Evolutionary conservation across 140 eudicot species (phyloP).

Genomic region (Cichorium intybus): DNA sequence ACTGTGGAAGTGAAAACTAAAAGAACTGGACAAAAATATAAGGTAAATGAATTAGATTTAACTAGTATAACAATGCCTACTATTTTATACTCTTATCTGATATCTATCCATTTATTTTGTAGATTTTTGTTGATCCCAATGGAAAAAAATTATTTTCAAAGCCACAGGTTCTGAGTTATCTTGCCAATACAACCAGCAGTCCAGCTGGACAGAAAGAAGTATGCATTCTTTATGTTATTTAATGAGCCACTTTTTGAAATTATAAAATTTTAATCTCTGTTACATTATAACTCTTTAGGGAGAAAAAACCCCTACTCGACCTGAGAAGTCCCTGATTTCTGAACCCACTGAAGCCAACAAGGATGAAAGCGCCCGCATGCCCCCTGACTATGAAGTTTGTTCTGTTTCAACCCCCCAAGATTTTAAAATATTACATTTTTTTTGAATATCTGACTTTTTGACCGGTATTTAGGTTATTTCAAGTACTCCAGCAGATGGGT

Average conservation of each 20-base stretch:
- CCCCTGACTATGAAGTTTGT: conserved; percentile 37
- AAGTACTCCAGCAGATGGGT: conserved; percentile 40
- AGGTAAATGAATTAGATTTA: conserved; percentile 20
- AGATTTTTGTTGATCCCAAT: conserved; percentile 39
- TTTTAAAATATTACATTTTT: not conserved
- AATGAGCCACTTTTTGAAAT: not conserved
- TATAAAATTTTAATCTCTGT: not conserved
- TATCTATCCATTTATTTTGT: conserved; percentile 3
- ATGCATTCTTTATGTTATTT: conserved; percentile 2
- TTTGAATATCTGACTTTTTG: conserved; percentile 15
- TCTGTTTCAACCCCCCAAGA: conserved; percentile 4
- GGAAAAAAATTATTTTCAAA: conserved; percentile 48
- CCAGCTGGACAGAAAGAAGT: conserved; percentile 17
- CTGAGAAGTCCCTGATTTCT: conserved; percentile 16
- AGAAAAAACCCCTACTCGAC: conserved; percentile 17
- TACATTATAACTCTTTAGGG: conserved; percentile 9
- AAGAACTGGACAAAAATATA: conserved; percentile 22
- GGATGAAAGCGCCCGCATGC: conserved; percentile 25
- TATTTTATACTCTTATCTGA: not conserved
- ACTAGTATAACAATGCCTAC: not conserved
- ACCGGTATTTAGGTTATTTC: conserved; percentile 38
- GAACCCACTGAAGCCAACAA: conserved; percentile 9
- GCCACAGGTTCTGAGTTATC: conserved; percentile 41
- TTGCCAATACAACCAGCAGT: conserved; percentile 18
- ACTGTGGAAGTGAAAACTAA: conserved; percentile 22